Evolutionary conservation across 176 grass and related monocot genomes (phyloP).

Genomic region (Elaeis guineensis): DNA sequence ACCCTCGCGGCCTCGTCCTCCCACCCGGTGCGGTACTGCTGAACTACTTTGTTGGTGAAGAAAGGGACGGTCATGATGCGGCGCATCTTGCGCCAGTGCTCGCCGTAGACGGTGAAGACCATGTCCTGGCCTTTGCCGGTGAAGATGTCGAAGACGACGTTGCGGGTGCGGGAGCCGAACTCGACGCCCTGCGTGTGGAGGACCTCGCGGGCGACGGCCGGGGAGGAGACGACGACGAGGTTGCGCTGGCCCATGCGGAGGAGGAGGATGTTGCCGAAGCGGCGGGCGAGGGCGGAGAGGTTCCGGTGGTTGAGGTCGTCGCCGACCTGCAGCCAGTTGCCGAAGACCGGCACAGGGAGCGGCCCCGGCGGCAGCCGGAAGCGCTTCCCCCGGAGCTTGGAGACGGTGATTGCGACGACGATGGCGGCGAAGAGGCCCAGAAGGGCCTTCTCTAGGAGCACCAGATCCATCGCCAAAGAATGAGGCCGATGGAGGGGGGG

Average conservation of each 20-base stretch:
- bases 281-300: conserved; percentile 45
- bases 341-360: conserved; percentile 58
- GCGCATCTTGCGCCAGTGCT: conserved; percentile 97
- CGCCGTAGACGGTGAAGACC: conserved; percentile 90
- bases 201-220: conserved; percentile 56
- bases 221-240: conserved; percentile 69
- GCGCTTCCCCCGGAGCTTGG: conserved; percentile 54
- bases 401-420: conserved; percentile 44
- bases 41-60: conserved; percentile 71
- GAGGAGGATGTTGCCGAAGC: conserved; percentile 66
- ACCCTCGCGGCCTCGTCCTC: conserved; percentile 63
- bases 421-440: conserved; percentile 54
- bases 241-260: conserved; percentile 84
- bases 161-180: conserved; percentile 87
- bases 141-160: conserved; percentile 92
- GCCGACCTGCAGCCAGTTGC: conserved; percentile 88
- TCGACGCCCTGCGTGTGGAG: conserved; percentile 84
- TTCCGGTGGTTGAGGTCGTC: conserved; percentile 93
- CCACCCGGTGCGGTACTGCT: conserved; percentile 25
- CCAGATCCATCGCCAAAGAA: conserved; percentile 43
- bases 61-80: conserved; percentile 89
- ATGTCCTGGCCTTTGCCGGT: conserved; percentile 82
- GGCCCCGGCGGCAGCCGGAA: conserved; percentile 61
- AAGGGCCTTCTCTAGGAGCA: conserved; percentile 56
- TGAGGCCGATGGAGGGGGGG: too few species aligned